Conservation (phyloP, 2,329 filamentous ascomycete genomes). For the Penicillium occitanis region DNA sequence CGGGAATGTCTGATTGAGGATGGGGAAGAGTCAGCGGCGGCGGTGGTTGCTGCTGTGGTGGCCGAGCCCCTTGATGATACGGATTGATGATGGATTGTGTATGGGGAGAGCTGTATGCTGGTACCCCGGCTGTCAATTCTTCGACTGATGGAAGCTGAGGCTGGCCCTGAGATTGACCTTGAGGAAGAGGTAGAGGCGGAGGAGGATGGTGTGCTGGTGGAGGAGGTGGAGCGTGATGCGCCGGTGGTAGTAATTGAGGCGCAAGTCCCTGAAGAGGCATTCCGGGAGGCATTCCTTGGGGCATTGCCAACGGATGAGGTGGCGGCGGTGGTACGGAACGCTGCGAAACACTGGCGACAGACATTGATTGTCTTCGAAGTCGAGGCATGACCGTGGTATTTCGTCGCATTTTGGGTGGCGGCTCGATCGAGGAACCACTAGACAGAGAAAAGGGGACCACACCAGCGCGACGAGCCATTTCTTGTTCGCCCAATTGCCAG, state of each 20-base stretch:
- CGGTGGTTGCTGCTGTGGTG: constrained; percentile 29
- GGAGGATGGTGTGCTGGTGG: constrained; percentile 3
- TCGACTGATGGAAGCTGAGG: constrained; percentile 46
- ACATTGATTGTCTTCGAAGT: constrained; percentile 39
- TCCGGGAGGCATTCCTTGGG: constrained; percentile 8
- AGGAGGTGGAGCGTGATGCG: constrained; percentile 5
- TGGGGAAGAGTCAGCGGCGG: constrained; percentile 34
- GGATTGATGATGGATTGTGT: constrained; percentile 35
- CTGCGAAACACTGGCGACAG: constrained; percentile 17
- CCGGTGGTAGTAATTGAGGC: constrained; percentile 9
- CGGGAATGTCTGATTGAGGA: constrained; percentile 32
- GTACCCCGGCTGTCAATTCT: constrained; percentile 49
- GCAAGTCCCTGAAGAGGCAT: constrained; percentile 24
- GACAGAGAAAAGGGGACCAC: constrained; percentile 79
- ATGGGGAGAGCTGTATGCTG: constrained; percentile 44
- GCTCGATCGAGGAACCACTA: constrained; percentile 53
- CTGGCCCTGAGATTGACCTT: constrained; percentile 32
- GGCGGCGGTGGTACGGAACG: constrained; percentile 14
- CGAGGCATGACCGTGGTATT: constrained; percentile 42
- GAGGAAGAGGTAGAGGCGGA: constrained; percentile 23
- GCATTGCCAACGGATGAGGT: constrained; percentile 3
- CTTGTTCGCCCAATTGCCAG: constrained; percentile 89
- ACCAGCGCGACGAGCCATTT: constrained; percentile 91
- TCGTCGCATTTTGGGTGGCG: constrained; percentile 38
- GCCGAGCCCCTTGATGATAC: constrained; percentile 26